Conservation (phyloP, 2,329 filamentous ascomycete genomes). For the Helminthosporium solani region DNA sequence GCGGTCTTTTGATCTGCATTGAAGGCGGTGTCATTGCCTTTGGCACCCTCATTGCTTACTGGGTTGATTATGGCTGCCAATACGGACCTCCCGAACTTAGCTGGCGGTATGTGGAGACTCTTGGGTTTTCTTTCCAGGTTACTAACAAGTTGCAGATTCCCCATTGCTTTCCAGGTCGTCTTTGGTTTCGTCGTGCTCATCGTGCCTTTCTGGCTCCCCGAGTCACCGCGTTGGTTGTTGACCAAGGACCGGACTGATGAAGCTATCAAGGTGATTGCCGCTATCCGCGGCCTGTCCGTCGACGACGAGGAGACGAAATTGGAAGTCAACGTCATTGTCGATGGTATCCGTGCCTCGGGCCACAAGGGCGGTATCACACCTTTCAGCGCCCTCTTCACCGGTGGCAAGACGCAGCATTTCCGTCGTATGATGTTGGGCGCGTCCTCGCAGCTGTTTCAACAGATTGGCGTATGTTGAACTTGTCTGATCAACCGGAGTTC, state of each 20-base stretch:
- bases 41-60: conserved; percentile 55
- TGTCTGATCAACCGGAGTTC: too few species aligned
- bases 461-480: conserved; percentile 25
- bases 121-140: background rate
- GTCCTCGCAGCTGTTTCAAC: conserved; percentile 44
- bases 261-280: conserved; percentile 56
- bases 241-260: conserved; percentile 64
- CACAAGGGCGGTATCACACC: conserved; percentile 44
- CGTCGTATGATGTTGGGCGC: conserved; percentile 63
- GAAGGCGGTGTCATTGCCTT: conserved; percentile 56
- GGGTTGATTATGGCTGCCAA: conserved; percentile 43
- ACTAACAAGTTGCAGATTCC: conserved; percentile 36
- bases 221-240: conserved; percentile 66
- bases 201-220: conserved; percentile 63
- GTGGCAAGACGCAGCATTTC: conserved; percentile 66
- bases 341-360: conserved; percentile 50
- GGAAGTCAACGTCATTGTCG: conserved; percentile 67
- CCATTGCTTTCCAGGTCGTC: conserved; percentile 55
- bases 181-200: conserved; percentile 53
- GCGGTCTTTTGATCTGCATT: conserved; percentile 62
- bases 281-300: conserved; percentile 49
- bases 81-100: conserved; percentile 33
- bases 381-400: conserved; percentile 58
- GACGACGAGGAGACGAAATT: conserved; percentile 58
- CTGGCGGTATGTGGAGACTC: conserved; percentile 41